Conservation (phyloP, 1,284 basidiomycete species). For the Puccinia triticina region DNA sequence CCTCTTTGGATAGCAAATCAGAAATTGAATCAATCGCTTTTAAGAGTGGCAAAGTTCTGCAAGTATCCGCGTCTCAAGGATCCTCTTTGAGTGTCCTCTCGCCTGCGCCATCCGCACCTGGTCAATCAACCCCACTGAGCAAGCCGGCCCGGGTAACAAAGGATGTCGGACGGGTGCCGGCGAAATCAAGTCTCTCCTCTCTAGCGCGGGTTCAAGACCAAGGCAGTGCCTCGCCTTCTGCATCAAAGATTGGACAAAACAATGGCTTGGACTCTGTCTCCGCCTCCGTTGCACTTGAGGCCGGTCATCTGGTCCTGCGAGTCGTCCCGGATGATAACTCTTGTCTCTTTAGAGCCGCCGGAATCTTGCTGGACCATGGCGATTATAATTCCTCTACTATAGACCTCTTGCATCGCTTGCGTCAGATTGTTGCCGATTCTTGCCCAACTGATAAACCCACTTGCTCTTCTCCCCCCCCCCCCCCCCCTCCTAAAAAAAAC, state of each 20-base stretch:
- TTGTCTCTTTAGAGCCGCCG: conserved; percentile 83
- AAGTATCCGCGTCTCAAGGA: conserved; percentile 66
- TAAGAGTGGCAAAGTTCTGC: conserved; percentile 76
- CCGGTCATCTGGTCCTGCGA: conserved; percentile 61
- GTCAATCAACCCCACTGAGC: conserved; percentile 55
- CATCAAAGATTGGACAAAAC: conserved; percentile 55
- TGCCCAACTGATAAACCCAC: too few species aligned
- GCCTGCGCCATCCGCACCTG: conserved; percentile 51
- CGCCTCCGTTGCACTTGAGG: conserved; percentile 67
- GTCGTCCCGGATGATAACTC: conserved; percentile 90
- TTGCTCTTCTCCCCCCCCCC: too few species aligned
- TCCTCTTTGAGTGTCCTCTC: conserved; percentile 33
- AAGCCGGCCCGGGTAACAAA: conserved; percentile 55
- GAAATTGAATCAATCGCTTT: conserved; percentile 75
- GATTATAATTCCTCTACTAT: conserved; percentile 65
- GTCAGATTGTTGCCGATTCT: conserved; percentile 66
- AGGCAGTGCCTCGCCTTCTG: conserved; percentile 31
- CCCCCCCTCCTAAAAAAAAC: too few species aligned
- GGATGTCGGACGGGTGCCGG: conserved; percentile 53
- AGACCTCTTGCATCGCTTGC: conserved; percentile 61
- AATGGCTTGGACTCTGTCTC: conserved; percentile 67
- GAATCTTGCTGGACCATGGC: conserved; percentile 79
- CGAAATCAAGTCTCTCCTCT: conserved; percentile 56
- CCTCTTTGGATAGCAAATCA: conserved; percentile 73
- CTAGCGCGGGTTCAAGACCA: conserved; percentile 40